Conservation (phyloP, 1,284 basidiomycete genomes). For the Bondarzewia mesenterica region DNA sequence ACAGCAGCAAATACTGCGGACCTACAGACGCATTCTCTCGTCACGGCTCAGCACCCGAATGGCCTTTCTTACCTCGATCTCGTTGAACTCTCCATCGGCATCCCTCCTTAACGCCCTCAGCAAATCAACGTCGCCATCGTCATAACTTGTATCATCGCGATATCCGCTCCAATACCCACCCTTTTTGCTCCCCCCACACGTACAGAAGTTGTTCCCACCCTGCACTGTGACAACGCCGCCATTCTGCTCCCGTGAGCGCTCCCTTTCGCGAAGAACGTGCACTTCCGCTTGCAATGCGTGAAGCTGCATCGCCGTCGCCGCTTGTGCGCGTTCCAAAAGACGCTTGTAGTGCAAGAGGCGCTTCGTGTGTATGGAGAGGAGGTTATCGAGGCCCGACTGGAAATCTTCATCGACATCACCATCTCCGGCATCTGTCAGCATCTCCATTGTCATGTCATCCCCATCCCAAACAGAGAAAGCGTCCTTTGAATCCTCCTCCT, state of each 20-base stretch:
- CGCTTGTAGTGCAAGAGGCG: constrained; percentile 69
- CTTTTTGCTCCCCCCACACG: constrained; percentile 48
- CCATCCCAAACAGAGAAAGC: constrained; percentile 27
- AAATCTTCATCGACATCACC: constrained; percentile 67
- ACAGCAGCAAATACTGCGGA: constrained; percentile 14
- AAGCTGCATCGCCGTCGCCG: constrained; percentile 65
- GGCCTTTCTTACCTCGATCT: constrained; percentile 57
- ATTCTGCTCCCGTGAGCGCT: constrained; percentile 20
- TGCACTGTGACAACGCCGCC: constrained; percentile 11
- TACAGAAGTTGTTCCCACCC: constrained; percentile 37
- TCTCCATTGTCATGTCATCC: constrained; percentile 46
- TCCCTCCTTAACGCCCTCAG: constrained; percentile 42
- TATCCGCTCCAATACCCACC: constrained; percentile 58
- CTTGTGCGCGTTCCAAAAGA: constrained; percentile 68
- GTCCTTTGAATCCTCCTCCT: constrained; percentile 15
- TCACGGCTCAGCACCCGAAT: constrained; percentile 54
- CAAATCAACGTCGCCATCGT: constrained; percentile 35
- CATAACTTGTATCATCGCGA: constrained; percentile 30
- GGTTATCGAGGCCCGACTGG: constrained; percentile 41
- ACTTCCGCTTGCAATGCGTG: constrained; percentile 75
- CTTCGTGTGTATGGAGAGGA: constrained; percentile 51
- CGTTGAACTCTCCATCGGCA: constrained; percentile 51
- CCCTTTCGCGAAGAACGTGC: constrained; percentile 39
- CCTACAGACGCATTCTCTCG: constrained; percentile 65
- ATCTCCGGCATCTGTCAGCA: constrained; percentile 63